Percentiles rank a stretch among this genome's conserved stretches.
These are phyloP conservation scores for Olyra latifolia DNA, from an alignment of 176 grass and related monocot species.

Conservation along the genomic window DNA sequence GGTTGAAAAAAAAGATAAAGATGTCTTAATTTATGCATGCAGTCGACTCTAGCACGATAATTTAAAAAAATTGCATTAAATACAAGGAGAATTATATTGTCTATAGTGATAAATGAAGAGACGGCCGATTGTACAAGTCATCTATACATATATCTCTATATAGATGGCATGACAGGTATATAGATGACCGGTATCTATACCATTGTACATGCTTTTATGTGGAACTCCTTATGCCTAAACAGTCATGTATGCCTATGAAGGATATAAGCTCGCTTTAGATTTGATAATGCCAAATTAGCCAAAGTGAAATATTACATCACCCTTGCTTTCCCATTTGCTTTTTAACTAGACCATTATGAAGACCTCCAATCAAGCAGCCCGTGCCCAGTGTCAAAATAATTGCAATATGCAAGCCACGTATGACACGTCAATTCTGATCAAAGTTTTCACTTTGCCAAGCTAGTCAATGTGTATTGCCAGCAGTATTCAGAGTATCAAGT, in stretches of 20 bases:
- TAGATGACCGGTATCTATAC: too few relatives aligned
- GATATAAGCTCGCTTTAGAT: not conserved
- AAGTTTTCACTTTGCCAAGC: slow-evolving; percentile 6
- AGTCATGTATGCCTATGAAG: not conserved
- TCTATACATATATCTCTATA: too few relatives aligned
- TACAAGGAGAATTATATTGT: too few relatives aligned
- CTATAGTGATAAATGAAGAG: too few relatives aligned
- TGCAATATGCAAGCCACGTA: slow-evolving; percentile 11
- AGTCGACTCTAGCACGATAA: too few relatives aligned
- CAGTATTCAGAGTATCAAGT: not conserved
- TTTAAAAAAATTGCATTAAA: too few relatives aligned
- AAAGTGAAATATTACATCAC: not conserved
- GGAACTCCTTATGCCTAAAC: not conserved
- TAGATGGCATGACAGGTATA: too few relatives aligned
- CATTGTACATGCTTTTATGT: not conserved
- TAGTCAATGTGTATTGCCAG: not conserved
- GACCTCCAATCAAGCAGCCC: not conserved
- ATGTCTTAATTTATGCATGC: too few relatives aligned
- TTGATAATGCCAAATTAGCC: not conserved
- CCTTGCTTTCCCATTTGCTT: not conserved
- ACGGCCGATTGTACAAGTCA: too few relatives aligned
- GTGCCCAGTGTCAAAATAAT: not conserved
- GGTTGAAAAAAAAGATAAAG: too few relatives aligned
- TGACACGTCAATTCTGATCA: not conserved
- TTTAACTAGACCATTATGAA: not conserved